Base-by-base conservation (phyloP, 495 filamentous ascomycete species). In the Xanthoparmelia taractica region DNA sequence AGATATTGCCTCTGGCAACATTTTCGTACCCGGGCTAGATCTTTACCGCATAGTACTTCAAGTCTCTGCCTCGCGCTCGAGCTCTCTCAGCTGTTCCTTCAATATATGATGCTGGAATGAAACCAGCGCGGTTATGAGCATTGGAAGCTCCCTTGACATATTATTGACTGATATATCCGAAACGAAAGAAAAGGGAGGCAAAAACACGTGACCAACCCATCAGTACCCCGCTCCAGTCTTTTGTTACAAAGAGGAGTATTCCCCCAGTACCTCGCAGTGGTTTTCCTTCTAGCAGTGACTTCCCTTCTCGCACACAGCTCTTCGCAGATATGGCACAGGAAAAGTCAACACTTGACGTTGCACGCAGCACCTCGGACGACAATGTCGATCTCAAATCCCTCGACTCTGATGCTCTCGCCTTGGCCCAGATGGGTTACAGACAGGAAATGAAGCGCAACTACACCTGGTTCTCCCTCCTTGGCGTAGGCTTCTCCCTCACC, bases 391-490 rank as follows among this genome's bases (percentile, higher is more conserved):
- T 69, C 43, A 68, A 69, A 55, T 57, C 62, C 27, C 63, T 71
- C 15, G 69, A 75, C 65, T 40, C 66, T 15, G 75, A 76, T 63
- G 73, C 70, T 29, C 61, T 72, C 29, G 69, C 66, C 56, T 65
- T 76, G 55, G 69, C 71, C 2, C 78, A 81, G 57, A 84, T 86
- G 82, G 84, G 84, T 17, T 85, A 85, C 67, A 76, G 74, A 8
- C 82, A 84, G 65, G 79, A 83, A 54, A 74, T 86, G 73, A 72
- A 77, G 59, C 78, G 84, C 61, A 84, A 85, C 63, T 85, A 84
- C 71, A 80, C 76, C 33, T 75, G 82, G 62, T 76, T 80, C 68
- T 80, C 79, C 7, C 74, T 87, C 23, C 75, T 87, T 7, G 84
- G 82, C 34, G 78, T 84, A 40, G 80, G 82, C 38, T 87, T 85